Evolutionary conservation across 2,329 filamentous ascomycete species (phyloP).

Genomic region (Colletotrichum spaethianum): DNA sequence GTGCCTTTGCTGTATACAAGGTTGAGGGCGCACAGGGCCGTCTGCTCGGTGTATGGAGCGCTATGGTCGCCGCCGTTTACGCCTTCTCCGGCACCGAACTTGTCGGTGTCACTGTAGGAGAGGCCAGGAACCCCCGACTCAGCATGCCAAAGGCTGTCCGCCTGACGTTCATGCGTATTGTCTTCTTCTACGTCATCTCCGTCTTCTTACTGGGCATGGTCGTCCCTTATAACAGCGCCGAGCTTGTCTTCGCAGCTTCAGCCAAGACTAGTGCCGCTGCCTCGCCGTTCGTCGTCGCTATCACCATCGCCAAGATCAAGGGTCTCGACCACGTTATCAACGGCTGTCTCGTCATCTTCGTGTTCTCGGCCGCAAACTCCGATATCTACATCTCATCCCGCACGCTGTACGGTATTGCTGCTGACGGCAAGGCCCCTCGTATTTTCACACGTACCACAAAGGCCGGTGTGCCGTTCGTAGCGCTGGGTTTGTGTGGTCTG

Average conservation of each 20-base stretch:
- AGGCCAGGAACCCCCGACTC: slow-evolving; percentile 77
- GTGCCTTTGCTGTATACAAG: slow-evolving; percentile 57
- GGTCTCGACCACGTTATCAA: slow-evolving; percentile 37
- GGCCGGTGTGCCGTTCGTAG: slow-evolving; percentile 57
- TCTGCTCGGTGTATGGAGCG: slow-evolving; percentile 58
- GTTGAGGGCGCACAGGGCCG: slow-evolving; percentile 51
- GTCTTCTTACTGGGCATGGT: slow-evolving; percentile 78
- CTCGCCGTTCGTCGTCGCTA: slow-evolving; percentile 37
- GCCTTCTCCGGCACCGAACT: slow-evolving; percentile 71
- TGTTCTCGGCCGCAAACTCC: slow-evolving; percentile 27
- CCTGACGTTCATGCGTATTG: slow-evolving; percentile 78
- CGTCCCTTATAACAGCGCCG: slow-evolving; percentile 70
- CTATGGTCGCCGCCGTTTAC: slow-evolving; percentile 56
- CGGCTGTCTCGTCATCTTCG: slow-evolving; percentile 28
- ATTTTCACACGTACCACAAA: slow-evolving; percentile 52
- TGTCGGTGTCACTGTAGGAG: slow-evolving; percentile 78
- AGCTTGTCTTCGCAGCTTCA: slow-evolving; percentile 59
- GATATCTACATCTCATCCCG: slow-evolving; percentile 56
- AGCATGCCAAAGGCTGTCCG: slow-evolving; percentile 78
- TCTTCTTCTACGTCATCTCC: slow-evolving; percentile 77
- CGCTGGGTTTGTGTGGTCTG: slow-evolving; percentile 53
- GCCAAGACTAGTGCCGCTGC: slow-evolving; percentile 50
- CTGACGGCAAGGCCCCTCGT: slow-evolving; percentile 56
- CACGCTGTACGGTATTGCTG: slow-evolving; percentile 56
- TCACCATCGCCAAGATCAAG: slow-evolving; percentile 30